phyloP scores from a whole-genome alignment of 495 filamentous ascomycete species.

The Aspergillus haitiensis region DNA sequence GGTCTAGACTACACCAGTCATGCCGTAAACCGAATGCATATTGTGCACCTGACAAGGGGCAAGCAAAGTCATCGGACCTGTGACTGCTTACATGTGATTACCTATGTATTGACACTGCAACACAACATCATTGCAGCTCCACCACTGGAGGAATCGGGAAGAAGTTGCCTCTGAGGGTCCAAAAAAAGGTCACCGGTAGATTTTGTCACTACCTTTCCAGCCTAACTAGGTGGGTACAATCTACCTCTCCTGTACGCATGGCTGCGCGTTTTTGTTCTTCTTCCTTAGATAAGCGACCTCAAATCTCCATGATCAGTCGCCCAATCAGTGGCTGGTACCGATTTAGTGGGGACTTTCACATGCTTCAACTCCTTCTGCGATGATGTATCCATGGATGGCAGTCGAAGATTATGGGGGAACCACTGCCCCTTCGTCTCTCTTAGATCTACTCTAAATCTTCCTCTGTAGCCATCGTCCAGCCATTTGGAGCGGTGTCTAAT shows the following conservation, averaged over 20 bases:
- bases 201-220: not conserved
- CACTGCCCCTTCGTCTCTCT: conserved; percentile 1
- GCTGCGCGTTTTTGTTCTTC: conserved; percentile 2
- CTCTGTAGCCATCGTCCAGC: not conserved
- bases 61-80: not conserved
- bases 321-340: conserved; percentile 9
- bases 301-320: not conserved
- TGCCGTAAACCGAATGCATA: too few species aligned
- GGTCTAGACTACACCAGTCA: too few species aligned
- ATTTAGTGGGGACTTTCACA: conserved; percentile 35
- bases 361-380: conserved; percentile 26
- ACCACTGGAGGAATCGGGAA: not conserved
- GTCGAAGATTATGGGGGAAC: not conserved
- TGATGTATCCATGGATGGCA: conserved; percentile 23
- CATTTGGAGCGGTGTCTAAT: not conserved
- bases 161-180: not conserved
- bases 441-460: not conserved
- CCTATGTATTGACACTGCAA: not conserved
- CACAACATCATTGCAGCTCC: not conserved
- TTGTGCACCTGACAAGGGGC: not conserved
- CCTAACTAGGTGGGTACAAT: not conserved
- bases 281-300: not conserved
- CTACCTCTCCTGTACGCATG: not conserved
- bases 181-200: not conserved
- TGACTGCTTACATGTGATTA: not conserved